Evolutionary conservation across 1,139 yeast genomes (phyloP), one percentile per base, ranked within the genome.

Genomic region (Trichomonascaceae sp.): DNA sequence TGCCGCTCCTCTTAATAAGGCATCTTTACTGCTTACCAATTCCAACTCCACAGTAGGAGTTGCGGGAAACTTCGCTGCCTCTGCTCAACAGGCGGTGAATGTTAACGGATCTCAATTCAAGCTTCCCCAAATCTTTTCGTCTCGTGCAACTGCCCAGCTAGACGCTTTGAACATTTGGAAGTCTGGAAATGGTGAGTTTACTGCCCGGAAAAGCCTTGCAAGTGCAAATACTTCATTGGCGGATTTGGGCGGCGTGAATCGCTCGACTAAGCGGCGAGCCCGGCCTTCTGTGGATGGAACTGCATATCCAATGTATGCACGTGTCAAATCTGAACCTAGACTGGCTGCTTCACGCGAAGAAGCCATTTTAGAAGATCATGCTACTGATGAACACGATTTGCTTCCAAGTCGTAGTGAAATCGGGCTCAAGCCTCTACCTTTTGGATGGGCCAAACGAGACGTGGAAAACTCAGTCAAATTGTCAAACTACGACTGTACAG

Each of bases 51-150:
- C 45, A n/a, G 36, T 24, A 5, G 50, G 50, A n/a, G 45, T 48
- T 3, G 50, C 24, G 24, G 44, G 45, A 32, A 39, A 32, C 39
- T 48, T 45, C 45, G 52, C 52, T 13, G 43, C 48, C 9, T 38
- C 45, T 20, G 48, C 52, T 22, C 47, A 44, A 8, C 48, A 46
- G n/a, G 47, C 50, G 17, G 47, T 36, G 1, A 32, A 46, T 41
- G 41, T 52, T 20, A 52, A 44, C 30, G 54, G 61, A 1, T 43
- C 55, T 18, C 47, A 39, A 44, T 59, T 57, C 51, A 53, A 57
- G 22, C 54, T 63, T 36, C 66, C 66, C 2, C 65, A 63, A 50
- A 57, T 63, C 9, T 61, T 57, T 53, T 63, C 66, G 5, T 57
- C 64, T 18, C 62, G 66, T 15, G 50, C 58, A 8, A 63, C 64